phyloP scores from a whole-genome alignment of 331 rosid genomes.

The Stylosanthes scabra region DNA sequence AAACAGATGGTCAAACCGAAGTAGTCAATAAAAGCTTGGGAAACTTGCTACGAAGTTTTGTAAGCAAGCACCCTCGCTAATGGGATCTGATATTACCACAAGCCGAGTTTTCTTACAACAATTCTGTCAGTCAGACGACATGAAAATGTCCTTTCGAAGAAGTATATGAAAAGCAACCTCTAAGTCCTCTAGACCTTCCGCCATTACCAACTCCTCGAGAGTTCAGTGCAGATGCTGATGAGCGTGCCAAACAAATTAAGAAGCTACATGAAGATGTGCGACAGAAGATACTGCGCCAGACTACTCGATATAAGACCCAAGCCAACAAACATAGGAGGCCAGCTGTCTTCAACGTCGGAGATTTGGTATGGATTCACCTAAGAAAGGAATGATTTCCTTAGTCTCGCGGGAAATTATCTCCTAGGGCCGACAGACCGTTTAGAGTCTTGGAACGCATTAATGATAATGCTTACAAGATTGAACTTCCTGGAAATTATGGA shows the following conservation, averaged over 20 bases:
- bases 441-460: too few species aligned
- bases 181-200: too few species aligned
- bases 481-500: too few species aligned
- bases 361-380: not conserved
- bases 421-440: not conserved
- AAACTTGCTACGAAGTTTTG: not conserved
- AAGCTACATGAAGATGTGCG: not conserved
- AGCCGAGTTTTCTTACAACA: not conserved
- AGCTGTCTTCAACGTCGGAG: not conserved
- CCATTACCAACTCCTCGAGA: not conserved
- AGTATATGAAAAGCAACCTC: too few species aligned
- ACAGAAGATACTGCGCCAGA: not conserved
- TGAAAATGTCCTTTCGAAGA: too few species aligned
- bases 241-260: not conserved
- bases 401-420: not conserved
- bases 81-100: not conserved
- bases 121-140: not conserved
- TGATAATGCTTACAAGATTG: too few species aligned
- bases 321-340: not conserved
- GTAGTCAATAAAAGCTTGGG: not conserved
- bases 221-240: not conserved
- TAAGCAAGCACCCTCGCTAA: not conserved
- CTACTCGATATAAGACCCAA: not conserved
- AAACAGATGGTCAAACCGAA: not conserved
- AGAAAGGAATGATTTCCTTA: not conserved